These are phyloP conservation scores for Alloascoidea hylecoeti DNA, from an alignment of 805 yeast genomes.

Conservation along the genomic window DNA sequence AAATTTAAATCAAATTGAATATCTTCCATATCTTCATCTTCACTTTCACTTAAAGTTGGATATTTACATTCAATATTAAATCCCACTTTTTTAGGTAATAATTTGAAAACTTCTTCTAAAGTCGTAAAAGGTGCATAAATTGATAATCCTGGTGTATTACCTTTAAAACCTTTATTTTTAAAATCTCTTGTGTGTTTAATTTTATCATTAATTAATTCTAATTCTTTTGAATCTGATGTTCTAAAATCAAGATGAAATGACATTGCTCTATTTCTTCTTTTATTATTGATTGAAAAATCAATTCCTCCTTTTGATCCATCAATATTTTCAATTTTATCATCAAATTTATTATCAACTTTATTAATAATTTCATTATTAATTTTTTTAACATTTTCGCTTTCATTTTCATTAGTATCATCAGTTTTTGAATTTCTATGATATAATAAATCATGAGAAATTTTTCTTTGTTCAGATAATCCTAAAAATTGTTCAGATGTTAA, in stretches of 20 bases:
- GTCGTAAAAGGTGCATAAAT: slow-evolving; percentile 91
- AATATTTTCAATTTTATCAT: neutral
- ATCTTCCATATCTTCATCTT: slow-evolving; percentile 78
- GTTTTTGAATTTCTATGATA: slow-evolving; percentile 4
- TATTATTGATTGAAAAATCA: no score
- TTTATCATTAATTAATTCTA: slow-evolving; percentile 42
- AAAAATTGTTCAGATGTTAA: slow-evolving; percentile 82
- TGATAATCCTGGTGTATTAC: slow-evolving; percentile 80
- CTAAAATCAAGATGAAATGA: slow-evolving; percentile 9
- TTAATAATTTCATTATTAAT: neutral
- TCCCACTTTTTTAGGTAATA: slow-evolving; percentile 73
- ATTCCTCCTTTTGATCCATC: neutral
- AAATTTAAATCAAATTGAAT: slow-evolving; percentile 70
- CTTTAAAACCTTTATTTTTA: slow-evolving; percentile 78
- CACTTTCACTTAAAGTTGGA: slow-evolving; percentile 91
- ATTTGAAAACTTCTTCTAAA: slow-evolving; percentile 66
- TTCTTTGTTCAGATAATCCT: slow-evolving; percentile 18
- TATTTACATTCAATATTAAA: slow-evolving; percentile 91
- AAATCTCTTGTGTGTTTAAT: slow-evolving; percentile 84
- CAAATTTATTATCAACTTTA: neutral
- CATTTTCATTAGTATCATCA: slow-evolving; percentile 5
- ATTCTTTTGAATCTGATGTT: slow-evolving; percentile 15
- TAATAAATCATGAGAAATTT: slow-evolving; percentile 19
- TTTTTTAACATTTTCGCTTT: slow-evolving; percentile 10
- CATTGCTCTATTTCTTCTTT: neutral